Base-by-base conservation (phyloP, 2,329 filamentous ascomycete genomes). In the Arthroderma sp. region DNA sequence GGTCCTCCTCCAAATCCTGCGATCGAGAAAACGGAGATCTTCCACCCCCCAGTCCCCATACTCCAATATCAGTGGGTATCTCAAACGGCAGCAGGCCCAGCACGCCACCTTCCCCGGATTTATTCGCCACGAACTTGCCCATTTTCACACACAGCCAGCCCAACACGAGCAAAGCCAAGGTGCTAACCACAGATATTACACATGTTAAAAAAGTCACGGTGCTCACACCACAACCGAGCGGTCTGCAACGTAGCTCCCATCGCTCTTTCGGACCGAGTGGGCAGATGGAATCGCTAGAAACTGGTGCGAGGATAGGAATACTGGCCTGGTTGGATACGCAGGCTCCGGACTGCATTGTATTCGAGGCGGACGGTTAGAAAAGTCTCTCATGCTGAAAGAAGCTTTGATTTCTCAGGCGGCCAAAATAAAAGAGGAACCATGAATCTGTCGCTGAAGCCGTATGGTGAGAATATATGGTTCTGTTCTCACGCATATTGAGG, bases 151-250 rank as follows among this genome's bases (percentile, higher is more conserved):
- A 15, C 27, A 50, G 29, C 40, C 47, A 50, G 27, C 48, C 48
- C 36, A 58, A 9, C 3, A 46, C 51, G n/a, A 57, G 38, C n/a
- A 55, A 40, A 4, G 42, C 49, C 31, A 61, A 27, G 8, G 59
- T 64, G 5, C 53, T 51, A 4, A 60, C 5, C 11, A 66, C 54
- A 8, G 62, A 52, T 9, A 58, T 55, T 1, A 60, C 36, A 8
- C 57, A 55, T 11, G 62, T 62, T 11, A 68, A 37, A 29, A 67
- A 54, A 2, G 63, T 66, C 47, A 63, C 50, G 0, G 63, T 66
- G 45, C 64, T 66, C 29, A 65, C 63, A 36, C 59, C 54, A 42
- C 66, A 68, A 22, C 64, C 63, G 22, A 68, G 59, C 1, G 63
- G 60, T 10, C 51, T 43, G 7, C 62, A 56, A 5, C 66, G 57